These are phyloP conservation scores for Ascochyta viciae-villosae DNA, from an alignment of 2,329 filamentous ascomycete genomes.

Conservation along the genomic window DNA sequence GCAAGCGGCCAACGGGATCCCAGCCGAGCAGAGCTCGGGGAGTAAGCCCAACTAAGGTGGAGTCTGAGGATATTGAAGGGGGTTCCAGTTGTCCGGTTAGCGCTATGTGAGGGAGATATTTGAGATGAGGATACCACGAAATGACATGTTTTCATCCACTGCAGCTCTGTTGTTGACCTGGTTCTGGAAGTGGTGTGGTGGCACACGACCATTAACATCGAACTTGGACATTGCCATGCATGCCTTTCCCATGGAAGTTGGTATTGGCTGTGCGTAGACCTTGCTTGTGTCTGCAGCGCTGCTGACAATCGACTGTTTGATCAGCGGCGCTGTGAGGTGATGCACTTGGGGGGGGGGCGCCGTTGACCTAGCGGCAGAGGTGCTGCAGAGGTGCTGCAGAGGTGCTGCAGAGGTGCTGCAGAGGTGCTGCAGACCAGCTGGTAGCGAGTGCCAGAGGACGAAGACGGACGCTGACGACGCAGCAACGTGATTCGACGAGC, in stretches of 20 bases:
- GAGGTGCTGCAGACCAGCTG: conserved; percentile 1
- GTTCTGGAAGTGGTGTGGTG: conserved; percentile 13
- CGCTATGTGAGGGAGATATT: conserved; percentile 13
- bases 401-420: neutral
- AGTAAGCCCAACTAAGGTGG: conserved; percentile 3
- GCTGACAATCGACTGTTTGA: neutral
- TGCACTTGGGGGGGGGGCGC: neutral
- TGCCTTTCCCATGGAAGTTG: conserved; percentile 4
- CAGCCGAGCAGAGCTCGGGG: conserved; percentile 24
- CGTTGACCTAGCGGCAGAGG: conserved; percentile 5
- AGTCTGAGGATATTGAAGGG: conserved; percentile 4
- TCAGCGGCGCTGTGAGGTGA: conserved; percentile 5
- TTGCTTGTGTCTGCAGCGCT: neutral
- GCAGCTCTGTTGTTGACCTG: conserved; percentile 2
- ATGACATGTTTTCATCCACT: conserved; percentile 14
- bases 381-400: neutral
- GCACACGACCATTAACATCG: conserved; percentile 8
- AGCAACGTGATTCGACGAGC: conserved; percentile 14
- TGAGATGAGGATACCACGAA: conserved; percentile 13
- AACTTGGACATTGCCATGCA: conserved; percentile 13
- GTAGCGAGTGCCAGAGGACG: conserved; percentile 12
- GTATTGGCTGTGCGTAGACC: neutral
- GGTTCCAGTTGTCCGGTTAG: conserved; percentile 12
- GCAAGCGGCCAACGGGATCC: conserved; percentile 48
- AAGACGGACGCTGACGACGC: conserved; percentile 2